Base-by-base conservation (phyloP, 345 rosid genomes). In the Kernera saxatilis region DNA sequence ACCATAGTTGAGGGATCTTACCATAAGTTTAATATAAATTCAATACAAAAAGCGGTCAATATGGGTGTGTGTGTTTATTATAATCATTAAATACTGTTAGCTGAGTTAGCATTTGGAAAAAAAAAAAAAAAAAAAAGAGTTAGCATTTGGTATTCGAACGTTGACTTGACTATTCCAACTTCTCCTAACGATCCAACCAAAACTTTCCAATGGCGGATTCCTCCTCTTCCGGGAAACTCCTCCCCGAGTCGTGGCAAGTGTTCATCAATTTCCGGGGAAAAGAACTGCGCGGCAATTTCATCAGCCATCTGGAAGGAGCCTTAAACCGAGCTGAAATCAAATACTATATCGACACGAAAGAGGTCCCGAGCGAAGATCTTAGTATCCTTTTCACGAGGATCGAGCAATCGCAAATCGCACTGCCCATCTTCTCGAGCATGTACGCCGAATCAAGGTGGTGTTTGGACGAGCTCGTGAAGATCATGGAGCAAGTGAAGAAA, bases 261-360 rank as follows among this genome's bases (percentile, higher is more conserved):
- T 64, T 64, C 40, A 48, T 64, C 69, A 64, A 32, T n/a, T 64
- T 64, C 32, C 44, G 69, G 2, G 45, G 69, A 12, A 5, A 18
- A 32, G 69, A 46, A 4, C 13, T 64, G 32, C 56, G 44, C 13
- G 2, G 10, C 30, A 32, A 14, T 2, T 64, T 64, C 44, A 22
- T 64, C 53, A 64, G 43, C 56, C 56, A 46, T 46, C 44, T 64
- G 1, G 56, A 3, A 27, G n/a, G 21, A 14, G 66, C 22, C 4
- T 48, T 64, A n/a, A 6, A 5, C 0, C 0, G 0, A 1, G 44
- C 41, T 11, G 10, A 2, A 1, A 64, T 64, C 69, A 64, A 21
- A 1, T 64, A 21, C 69, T 64, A 7, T 23, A 21, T 64, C 27
- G 69, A 64, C 56, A 30, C 2, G 19, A 14, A 64, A 4, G 69